Evolutionary conservation across 169 alveolate genomes (phyloP).

Genomic region (Eimeria necatrix): DNA sequence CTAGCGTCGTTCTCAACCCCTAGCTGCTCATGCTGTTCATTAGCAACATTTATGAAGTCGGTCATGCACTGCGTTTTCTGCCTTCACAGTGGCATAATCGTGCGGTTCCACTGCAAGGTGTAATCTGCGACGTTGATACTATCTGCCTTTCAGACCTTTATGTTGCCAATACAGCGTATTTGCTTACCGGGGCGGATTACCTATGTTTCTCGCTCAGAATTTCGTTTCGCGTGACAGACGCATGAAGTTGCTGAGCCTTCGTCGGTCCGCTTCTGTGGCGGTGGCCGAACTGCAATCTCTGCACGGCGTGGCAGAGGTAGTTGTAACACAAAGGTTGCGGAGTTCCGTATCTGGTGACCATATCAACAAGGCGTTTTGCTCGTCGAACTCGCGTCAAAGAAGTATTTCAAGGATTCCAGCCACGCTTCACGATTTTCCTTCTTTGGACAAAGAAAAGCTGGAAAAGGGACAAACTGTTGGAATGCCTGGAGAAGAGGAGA

Average conservation of each 20-base stretch:
- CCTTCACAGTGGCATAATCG: too few relatives aligned
- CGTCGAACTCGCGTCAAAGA: neutral
- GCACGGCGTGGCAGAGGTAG: neutral
- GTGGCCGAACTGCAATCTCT: constrained; percentile 24
- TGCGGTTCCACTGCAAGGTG: too few relatives aligned
- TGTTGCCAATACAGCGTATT: neutral
- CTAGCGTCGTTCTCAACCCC: too few relatives aligned
- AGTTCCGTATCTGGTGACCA: neutral
- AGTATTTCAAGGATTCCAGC: neutral
- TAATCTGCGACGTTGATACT: too few relatives aligned
- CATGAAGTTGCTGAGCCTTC: constrained; percentile 60
- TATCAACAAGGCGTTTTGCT: neutral
- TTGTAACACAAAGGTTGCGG: neutral
- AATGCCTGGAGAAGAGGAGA: neutral
- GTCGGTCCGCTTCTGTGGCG: constrained; percentile 76
- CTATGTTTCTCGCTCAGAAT: constrained; percentile 29
- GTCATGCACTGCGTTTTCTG: too few relatives aligned
- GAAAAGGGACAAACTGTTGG: neutral
- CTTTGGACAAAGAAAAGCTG: neutral
- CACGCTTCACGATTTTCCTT: neutral
- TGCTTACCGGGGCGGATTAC: neutral
- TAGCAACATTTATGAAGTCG: too few relatives aligned
- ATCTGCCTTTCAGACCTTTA: neutral
- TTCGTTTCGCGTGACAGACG: constrained; percentile 61
- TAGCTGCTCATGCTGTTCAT: too few relatives aligned